Percentiles rank a stretch among this genome's conserved stretches.
phyloP scores from a whole-genome alignment of 495 filamentous ascomycete species.

The Penicillium bovifimosum region DNA sequence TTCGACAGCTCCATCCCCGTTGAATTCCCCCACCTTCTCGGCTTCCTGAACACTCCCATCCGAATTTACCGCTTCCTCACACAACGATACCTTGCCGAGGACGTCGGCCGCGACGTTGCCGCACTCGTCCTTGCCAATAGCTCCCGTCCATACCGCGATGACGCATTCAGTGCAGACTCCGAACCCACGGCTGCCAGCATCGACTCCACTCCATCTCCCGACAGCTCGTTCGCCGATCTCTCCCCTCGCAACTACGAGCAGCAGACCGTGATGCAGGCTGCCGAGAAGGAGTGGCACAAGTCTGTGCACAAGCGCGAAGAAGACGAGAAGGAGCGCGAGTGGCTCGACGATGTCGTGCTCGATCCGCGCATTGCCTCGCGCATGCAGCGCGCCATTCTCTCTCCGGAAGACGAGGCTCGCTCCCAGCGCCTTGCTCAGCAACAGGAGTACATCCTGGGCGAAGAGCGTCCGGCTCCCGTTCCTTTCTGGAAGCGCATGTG shows the following conservation, averaged over 20 bases:
- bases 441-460: constrained; percentile 61
- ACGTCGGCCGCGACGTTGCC: constrained; percentile 83
- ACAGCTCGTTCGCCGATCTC: constrained; percentile 15
- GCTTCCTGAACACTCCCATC: constrained; percentile 85
- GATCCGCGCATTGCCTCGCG: constrained; percentile 71
- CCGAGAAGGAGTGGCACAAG: constrained; percentile 88
- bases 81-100: constrained; percentile 77
- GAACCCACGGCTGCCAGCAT: constrained; percentile 20
- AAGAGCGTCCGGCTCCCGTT: constrained; percentile 34
- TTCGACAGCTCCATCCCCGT: constrained; percentile 65
- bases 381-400: constrained; percentile 70
- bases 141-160: constrained; percentile 42
- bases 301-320: constrained; percentile 60
- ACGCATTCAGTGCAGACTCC: constrained; percentile 22
- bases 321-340: constrained; percentile 56
- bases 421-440: constrained; percentile 56
- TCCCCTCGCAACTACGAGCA: constrained; percentile 52
- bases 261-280: constrained; percentile 60
- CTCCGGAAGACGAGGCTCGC: constrained; percentile 60
- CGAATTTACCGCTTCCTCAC: constrained; percentile 86
- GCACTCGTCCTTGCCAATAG: constrained; percentile 68
- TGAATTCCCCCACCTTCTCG: constrained; percentile 82
- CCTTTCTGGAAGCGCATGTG: constrained; percentile 41
- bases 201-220: constrained; percentile 27
- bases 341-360: constrained; percentile 69